Percentiles rank a stretch among this genome's conserved stretches.
phyloP scores from a whole-genome alignment of 2,329 filamentous ascomycete genomes.

The Calonectria leucothoes region DNA sequence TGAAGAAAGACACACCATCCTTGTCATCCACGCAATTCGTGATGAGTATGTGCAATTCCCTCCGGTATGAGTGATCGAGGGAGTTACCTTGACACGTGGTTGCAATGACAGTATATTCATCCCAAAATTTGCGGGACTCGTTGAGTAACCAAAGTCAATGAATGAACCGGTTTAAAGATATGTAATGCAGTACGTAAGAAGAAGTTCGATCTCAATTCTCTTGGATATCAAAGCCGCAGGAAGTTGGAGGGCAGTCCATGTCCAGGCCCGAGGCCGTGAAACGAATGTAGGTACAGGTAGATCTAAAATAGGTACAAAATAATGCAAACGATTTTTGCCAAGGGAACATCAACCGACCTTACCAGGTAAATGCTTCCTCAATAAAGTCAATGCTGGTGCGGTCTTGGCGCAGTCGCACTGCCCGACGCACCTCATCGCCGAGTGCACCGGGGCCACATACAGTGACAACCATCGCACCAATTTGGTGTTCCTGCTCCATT shows the following conservation, averaged over 20 bases:
- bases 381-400: slow-evolving; percentile 79
- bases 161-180: not conserved
- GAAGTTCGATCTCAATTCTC: not conserved
- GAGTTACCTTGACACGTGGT: not conserved
- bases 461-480: slow-evolving; percentile 79
- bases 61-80: not conserved
- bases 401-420: slow-evolving; percentile 73
- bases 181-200: not conserved
- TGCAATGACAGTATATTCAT: not conserved
- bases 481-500: slow-evolving; percentile 79
- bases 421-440: slow-evolving; percentile 78
- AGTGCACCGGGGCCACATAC: slow-evolving; percentile 81
- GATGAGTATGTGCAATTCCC: not conserved
- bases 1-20: not conserved
- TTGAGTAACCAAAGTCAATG: not conserved
- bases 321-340: not conserved
- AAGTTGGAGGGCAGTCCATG: not conserved
- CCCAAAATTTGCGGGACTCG: not conserved
- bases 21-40: not conserved
- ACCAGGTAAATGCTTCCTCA: slow-evolving; percentile 80
- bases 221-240: not conserved
- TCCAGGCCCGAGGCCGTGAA: slow-evolving; percentile 6
- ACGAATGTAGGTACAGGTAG: slow-evolving; percentile 25
- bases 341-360: slow-evolving; percentile 26
- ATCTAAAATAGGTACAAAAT: slow-evolving; percentile 17